A percentile compares a stretch with the other conserved stretches of the same genome.
phyloP scores from a whole-genome alignment of 352 stramenopile species.

The Plasmopara muralis region DNA sequence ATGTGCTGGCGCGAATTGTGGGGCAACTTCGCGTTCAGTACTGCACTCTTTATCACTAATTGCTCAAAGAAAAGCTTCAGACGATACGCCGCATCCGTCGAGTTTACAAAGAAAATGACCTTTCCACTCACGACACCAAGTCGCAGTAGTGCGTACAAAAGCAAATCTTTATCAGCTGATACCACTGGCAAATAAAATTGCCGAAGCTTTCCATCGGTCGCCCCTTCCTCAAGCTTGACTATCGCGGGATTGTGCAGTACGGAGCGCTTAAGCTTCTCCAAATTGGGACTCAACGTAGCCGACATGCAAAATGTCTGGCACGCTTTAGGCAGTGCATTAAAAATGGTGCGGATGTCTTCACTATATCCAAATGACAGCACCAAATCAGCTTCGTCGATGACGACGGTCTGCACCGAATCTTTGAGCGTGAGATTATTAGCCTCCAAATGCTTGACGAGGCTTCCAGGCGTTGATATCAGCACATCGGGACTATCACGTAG shows the following conservation, averaged over 20 bases:
- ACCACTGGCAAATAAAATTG: slow-evolving; percentile 94
- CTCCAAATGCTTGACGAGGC: slow-evolving; percentile 88
- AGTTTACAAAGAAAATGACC: slow-evolving; percentile 99
- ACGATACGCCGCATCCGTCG: slow-evolving; percentile 89
- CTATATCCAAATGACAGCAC: slow-evolving; percentile 96
- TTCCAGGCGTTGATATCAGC: slow-evolving; percentile 90
- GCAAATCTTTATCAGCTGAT: slow-evolving; percentile 91
- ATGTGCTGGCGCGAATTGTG: slow-evolving; percentile 97
- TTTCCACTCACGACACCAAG: slow-evolving; percentile 96
- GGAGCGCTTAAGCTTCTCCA: slow-evolving; percentile 96
- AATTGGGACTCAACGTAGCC: slow-evolving; percentile 94
- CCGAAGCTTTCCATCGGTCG: slow-evolving; percentile 86
- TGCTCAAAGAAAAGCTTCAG: slow-evolving; percentile 99
- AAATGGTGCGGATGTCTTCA: slow-evolving; percentile 90
- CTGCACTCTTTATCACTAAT: slow-evolving; percentile 96
- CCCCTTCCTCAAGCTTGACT: slow-evolving; percentile 94
- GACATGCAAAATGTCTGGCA: slow-evolving; percentile 98
- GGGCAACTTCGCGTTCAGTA: slow-evolving; percentile 98
- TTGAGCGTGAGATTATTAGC: slow-evolving; percentile 78
- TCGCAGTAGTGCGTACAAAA: slow-evolving; percentile 98
- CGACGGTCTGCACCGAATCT: slow-evolving; percentile 91
- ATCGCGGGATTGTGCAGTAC: slow-evolving; percentile 96
- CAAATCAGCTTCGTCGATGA: slow-evolving; percentile 98
- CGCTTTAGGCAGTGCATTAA: slow-evolving; percentile 94
- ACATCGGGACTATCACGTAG: slow-evolving; percentile 88